These are phyloP conservation scores for California macrophylla DNA, from an alignment of 441 rosid species.

Conservation along the genomic window DNA sequence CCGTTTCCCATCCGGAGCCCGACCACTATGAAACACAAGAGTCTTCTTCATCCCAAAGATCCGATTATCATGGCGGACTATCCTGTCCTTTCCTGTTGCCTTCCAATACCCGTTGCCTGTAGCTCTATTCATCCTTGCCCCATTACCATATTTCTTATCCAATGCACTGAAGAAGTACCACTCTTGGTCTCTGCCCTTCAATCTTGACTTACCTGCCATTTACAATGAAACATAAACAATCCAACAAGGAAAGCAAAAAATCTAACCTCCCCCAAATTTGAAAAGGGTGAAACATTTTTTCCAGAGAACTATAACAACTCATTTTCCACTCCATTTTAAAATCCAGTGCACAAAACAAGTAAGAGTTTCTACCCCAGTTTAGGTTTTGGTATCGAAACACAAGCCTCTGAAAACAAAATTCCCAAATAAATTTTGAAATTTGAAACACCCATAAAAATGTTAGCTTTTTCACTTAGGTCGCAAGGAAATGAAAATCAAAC, in stretches of 20 bases:
- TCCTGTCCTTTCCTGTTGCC: constrained; percentile 87
- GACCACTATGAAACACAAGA: constrained; percentile 73
- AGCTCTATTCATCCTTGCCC: constrained; percentile 83
- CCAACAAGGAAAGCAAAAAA: neutral
- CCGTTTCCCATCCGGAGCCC: constrained; percentile 81
- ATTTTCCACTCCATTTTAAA: neutral
- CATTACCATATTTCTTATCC: constrained; percentile 78
- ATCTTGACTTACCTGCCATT: constrained; percentile 50
- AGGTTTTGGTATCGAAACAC: neutral
- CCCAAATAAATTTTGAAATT: neutral
- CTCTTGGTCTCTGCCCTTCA: constrained; percentile 83
- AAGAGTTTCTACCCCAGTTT: neutral
- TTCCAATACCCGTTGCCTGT: constrained; percentile 83
- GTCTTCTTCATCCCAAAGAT: constrained; percentile 81
- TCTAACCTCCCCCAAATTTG: neutral
- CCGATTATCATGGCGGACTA: constrained; percentile 38
- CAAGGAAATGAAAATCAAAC: neutral
- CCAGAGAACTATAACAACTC: neutral
- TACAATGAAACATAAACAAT: neutral
- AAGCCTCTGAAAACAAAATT: neutral
- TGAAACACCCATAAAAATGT: neutral
- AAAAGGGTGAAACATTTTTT: neutral
- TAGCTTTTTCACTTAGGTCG: neutral
- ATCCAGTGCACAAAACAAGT: neutral
- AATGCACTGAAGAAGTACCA: constrained; percentile 81